phyloP scores from a whole-genome alignment of 371 early-diverging fungal species.

The Batkoa obscura region DNA sequence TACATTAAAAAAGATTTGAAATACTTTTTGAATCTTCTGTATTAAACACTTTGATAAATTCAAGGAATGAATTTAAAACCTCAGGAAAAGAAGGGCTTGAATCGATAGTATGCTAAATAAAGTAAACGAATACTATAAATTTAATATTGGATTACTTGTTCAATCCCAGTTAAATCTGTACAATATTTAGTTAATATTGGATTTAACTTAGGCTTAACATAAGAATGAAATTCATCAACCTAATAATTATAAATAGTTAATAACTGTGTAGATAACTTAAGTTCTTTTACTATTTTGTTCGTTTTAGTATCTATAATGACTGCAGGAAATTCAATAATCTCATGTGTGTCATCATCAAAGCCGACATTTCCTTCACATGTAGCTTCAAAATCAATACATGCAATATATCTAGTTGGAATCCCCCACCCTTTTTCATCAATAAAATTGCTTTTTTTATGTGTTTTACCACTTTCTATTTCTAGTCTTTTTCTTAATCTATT shows the following conservation, averaged over 20 bases:
- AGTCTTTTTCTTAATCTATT: no score
- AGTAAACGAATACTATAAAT: not conserved
- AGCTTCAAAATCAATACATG: not conserved
- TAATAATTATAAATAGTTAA: not conserved
- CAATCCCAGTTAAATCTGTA: not conserved
- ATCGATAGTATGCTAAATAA: not conserved
- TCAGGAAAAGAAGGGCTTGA: not conserved
- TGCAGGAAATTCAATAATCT: not conserved
- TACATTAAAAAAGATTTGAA: no score
- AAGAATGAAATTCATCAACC: not conserved
- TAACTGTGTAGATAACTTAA: not conserved
- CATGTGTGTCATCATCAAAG: not conserved
- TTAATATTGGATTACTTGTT: not conserved
- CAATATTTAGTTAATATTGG: not conserved
- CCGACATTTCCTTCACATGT: not conserved
- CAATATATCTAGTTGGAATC: not conserved
- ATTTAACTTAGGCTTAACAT: not conserved
- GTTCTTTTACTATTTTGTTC: not conserved
- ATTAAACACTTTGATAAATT: not conserved
- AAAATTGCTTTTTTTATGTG: no score
- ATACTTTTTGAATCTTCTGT: not conserved
- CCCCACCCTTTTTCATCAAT: not conserved
- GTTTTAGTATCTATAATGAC: not conserved
- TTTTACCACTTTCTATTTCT: no score
- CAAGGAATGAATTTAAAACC: not conserved